phyloP scores from a whole-genome alignment of 2,329 filamentous ascomycete genomes.

The Helicocarpus griseus region DNA sequence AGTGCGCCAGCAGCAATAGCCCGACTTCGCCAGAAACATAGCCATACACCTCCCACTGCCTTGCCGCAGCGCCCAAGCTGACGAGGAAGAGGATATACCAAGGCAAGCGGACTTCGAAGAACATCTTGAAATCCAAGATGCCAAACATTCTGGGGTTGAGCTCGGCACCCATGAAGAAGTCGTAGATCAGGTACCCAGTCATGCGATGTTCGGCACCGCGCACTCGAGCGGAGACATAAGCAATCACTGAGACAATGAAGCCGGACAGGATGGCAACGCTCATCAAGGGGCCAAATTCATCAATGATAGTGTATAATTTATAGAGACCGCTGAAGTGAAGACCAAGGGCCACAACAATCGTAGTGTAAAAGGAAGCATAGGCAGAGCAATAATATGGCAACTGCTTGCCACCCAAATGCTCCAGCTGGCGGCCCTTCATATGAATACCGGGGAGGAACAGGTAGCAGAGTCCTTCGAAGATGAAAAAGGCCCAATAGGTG shows the following conservation, averaged over 20 bases:
- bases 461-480: conserved; percentile 77
- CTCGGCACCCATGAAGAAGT: conserved; percentile 87
- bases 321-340: conserved; percentile 80
- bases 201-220: conserved; percentile 84
- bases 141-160: conserved; percentile 79
- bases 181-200: conserved; percentile 72
- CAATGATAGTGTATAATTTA: conserved; percentile 81
- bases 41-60: conserved; percentile 76
- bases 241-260: conserved; percentile 70
- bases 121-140: conserved; percentile 87
- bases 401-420: conserved; percentile 73
- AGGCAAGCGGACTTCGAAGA: conserved; percentile 83
- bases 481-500: conserved; percentile 90
- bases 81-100: conserved; percentile 86
- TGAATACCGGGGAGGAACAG: conserved; percentile 78
- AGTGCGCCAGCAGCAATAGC: conserved; percentile 82
- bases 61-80: conserved; percentile 63
- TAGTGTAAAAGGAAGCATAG: conserved; percentile 77
- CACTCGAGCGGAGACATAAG: conserved; percentile 73
- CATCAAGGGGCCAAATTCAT: conserved; percentile 89
- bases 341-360: conserved; percentile 57
- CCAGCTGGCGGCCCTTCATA: conserved; percentile 77
- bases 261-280: conserved; percentile 88
- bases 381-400: conserved; percentile 92
- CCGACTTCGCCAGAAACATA: conserved; percentile 77